A percentile compares a stretch with the other conserved stretches of the same genome.
phyloP scores from a whole-genome alignment of 306 rosid genomes.

The Alnus rubra region DNA sequence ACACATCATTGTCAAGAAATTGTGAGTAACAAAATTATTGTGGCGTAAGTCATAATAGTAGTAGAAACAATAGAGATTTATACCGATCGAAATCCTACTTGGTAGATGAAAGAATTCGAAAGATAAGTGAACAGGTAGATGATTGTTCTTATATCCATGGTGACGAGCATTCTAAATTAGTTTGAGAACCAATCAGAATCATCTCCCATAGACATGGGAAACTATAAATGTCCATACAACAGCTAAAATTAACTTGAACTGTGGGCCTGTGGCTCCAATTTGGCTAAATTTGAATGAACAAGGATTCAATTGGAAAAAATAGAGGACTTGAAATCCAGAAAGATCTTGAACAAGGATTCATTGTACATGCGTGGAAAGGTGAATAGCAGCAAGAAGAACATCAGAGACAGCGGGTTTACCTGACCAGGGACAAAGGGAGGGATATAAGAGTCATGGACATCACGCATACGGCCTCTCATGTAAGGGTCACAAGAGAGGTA shows the following conservation, averaged over 20 bases:
- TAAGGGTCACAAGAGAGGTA: constrained; percentile 60
- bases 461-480: constrained; percentile 61
- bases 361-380: no score
- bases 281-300: background rate
- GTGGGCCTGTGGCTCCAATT: background rate
- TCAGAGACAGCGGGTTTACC: constrained; percentile 18
- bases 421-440: constrained; percentile 48
- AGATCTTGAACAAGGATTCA: no score
- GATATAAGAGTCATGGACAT: constrained; percentile 42
- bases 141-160: background rate
- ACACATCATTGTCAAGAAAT: constrained; percentile 4
- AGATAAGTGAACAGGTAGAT: background rate
- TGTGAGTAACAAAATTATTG: background rate
- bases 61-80: background rate
- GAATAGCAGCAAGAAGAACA: background rate
- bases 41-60: background rate
- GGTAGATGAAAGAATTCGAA: background rate
- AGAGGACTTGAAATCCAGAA: background rate
- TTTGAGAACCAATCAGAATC: no score
- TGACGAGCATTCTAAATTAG: background rate
- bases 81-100: background rate
- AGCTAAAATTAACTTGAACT: background rate
- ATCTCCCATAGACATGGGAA: background rate
- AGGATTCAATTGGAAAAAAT: background rate
- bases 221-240: background rate